phyloP scores from a whole-genome alignment of 257 asterid species.

The Rhazya stricta region DNA sequence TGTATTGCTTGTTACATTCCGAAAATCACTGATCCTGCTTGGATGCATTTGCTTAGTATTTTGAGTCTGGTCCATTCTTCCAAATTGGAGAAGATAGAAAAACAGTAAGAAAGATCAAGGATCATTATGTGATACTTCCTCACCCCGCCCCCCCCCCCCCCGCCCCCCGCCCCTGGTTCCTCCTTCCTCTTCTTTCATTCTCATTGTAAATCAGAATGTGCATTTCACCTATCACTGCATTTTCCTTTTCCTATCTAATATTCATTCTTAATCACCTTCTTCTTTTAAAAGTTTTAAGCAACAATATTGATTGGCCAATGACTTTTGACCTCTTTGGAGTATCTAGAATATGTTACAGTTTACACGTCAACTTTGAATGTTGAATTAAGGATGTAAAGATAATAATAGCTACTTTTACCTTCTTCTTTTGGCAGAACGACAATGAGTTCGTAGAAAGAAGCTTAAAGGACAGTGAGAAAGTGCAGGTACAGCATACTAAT shows the following conservation, averaged over 20 bases:
- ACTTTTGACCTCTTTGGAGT: background rate
- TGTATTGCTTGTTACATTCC: background rate
- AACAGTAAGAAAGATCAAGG: no score
- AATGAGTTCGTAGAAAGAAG: conserved; percentile 43
- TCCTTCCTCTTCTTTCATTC: no score
- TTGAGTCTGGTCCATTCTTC: background rate
- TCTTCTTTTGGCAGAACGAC: conserved; percentile 41
- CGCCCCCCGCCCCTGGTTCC: no score
- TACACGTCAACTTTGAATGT: background rate
- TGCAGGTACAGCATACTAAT: conserved; percentile 46
- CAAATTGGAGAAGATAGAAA: background rate
- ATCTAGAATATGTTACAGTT: background rate
- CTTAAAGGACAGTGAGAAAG: conserved; percentile 61
- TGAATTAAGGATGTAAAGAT: background rate
- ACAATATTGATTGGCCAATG: background rate
- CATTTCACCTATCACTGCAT: background rate
- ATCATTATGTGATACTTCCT: no score
- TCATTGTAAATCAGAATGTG: background rate
- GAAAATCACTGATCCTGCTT: background rate
- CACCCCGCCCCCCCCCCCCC: no score
- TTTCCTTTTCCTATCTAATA: no score
- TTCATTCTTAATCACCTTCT: no score
- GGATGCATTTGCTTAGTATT: no score
- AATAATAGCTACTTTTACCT: background rate
- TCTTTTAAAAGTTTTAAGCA: background rate